Percentiles rank a stretch among this genome's conserved stretches.
Evolutionary conservation across 257 asterid species (phyloP).

Genomic region (Solanum gracilifrons): DNA sequence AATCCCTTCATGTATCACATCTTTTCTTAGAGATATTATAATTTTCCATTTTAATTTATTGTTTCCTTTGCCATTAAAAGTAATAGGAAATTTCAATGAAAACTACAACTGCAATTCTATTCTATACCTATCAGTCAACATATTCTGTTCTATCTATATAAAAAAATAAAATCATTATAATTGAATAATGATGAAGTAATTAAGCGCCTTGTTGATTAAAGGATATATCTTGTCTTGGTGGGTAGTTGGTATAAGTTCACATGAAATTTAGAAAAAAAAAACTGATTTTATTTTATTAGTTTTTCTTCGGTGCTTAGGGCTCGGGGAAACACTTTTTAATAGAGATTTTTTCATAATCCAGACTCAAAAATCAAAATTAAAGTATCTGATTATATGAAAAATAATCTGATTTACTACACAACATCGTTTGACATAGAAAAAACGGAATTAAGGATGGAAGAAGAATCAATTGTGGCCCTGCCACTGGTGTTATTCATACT

Average conservation of each 20-base stretch:
- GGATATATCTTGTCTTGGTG: neutral
- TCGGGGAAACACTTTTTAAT: neutral
- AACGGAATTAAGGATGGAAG: neutral
- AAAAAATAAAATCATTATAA: too few relatives aligned
- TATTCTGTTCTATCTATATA: neutral
- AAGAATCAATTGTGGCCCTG: constrained; percentile 10
- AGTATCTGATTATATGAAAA: too few relatives aligned
- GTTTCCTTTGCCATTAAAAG: neutral
- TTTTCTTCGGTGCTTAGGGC: neutral
- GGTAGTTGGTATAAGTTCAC: neutral
- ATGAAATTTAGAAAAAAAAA: neutral
- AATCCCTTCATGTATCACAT: neutral
- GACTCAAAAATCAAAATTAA: too few relatives aligned
- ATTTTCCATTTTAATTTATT: neutral
- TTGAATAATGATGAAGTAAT: constrained; percentile 6
- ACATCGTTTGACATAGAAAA: too few relatives aligned
- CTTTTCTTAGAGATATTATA: too few relatives aligned
- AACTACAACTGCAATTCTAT: neutral
- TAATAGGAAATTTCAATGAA: neutral
- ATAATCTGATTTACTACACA: neutral
- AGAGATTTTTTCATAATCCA: too few relatives aligned
- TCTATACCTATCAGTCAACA: neutral
- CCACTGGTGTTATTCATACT: constrained; percentile 6
- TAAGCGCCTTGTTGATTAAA: neutral
- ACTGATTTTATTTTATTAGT: too few relatives aligned